Conservation (phyloP, 176 grass and related monocot genomes). For the Chrysopogon serrulatus region DNA sequence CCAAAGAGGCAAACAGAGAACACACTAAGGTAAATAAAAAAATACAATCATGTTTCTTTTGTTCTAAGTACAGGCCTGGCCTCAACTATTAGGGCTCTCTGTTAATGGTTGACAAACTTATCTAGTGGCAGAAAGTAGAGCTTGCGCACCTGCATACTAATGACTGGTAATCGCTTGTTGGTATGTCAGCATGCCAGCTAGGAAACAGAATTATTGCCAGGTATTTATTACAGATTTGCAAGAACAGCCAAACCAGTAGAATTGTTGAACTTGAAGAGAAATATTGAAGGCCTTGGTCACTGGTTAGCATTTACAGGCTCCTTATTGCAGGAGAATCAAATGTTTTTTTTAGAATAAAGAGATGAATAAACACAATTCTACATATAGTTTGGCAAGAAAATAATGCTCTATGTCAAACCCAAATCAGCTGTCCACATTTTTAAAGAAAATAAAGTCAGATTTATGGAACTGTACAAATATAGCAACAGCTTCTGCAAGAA, state of each 20-base stretch:
- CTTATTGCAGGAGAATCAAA: conserved; percentile 3
- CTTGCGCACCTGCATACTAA: not conserved
- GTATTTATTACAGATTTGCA: not conserved
- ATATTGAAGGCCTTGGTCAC: not conserved
- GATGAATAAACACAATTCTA: not conserved
- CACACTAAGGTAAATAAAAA: not conserved
- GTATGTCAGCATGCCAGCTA: not conserved
- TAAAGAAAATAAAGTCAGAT: not conserved
- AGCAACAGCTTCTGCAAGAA: not conserved
- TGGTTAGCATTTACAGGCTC: conserved; percentile 1
- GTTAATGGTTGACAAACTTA: not conserved
- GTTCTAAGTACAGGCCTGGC: not conserved
- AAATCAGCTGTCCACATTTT: not conserved
- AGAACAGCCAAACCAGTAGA: not conserved
- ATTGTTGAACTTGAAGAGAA: not conserved
- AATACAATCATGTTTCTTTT: not conserved
- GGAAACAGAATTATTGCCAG: not conserved
- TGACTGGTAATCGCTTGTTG: not conserved
- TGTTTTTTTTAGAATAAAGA: not conserved
- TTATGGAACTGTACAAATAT: not conserved
- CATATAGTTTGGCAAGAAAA: not conserved
- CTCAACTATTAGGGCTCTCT: not conserved
- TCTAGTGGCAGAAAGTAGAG: conserved; percentile 9
- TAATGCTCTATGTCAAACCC: not conserved
- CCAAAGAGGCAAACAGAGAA: conserved; percentile 7